A percentile compares a stretch with the other conserved stretches of the same genome.
These are phyloP conservation scores for Sporisorium scitamineum DNA, from an alignment of 1,284 basidiomycete species.

Conservation along the genomic window DNA sequence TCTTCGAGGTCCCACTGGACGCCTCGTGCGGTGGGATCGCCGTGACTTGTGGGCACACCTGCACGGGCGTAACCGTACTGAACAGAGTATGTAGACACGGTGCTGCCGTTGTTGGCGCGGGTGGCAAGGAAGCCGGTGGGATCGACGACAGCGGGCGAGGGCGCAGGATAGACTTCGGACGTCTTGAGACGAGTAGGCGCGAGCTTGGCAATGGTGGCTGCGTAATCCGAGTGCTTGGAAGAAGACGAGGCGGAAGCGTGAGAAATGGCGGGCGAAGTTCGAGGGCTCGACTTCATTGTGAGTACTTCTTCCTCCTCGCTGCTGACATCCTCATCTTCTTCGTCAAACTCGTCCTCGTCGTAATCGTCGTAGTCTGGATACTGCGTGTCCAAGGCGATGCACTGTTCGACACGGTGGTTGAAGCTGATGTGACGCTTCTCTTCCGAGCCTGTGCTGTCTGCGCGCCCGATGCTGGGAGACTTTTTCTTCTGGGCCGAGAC, in stretches of 20 bases:
- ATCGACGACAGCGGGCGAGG: slow-evolving; percentile 77
- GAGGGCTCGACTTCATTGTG: slow-evolving; percentile 59
- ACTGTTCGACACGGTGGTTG: slow-evolving; percentile 98
- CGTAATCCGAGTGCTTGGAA: slow-evolving; percentile 28
- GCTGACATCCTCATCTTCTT: slow-evolving; percentile 72
- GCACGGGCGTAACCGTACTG: slow-evolving; percentile 49
- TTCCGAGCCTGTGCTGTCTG: slow-evolving; percentile 39
- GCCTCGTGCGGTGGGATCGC: slow-evolving; percentile 46
- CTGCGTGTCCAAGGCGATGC: slow-evolving; percentile 81
- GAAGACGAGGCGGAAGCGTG: slow-evolving; percentile 36
- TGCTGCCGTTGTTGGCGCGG: slow-evolving; percentile 40
- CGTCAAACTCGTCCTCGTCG: slow-evolving; percentile 69
- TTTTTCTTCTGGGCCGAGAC: slow-evolving; percentile 42
- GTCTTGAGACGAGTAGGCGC: slow-evolving; percentile 94
- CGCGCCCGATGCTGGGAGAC: slow-evolving; percentile 29
- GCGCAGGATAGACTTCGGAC: slow-evolving; percentile 70
- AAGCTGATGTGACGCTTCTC: slow-evolving; percentile 88
- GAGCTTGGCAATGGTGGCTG: slow-evolving; percentile 83
- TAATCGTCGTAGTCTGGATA: slow-evolving; percentile 59
- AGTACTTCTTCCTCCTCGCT: slow-evolving; percentile 74
- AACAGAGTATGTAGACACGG: slow-evolving; percentile 42
- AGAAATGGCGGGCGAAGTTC: slow-evolving; percentile 47
- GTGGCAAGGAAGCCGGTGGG: slow-evolving; percentile 60
- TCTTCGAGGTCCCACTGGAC: slow-evolving; percentile 69
- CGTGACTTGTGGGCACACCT: slow-evolving; percentile 23